phyloP scores from a whole-genome alignment of 2,329 filamentous ascomycete species.

The Trichoderma sp. region DNA sequence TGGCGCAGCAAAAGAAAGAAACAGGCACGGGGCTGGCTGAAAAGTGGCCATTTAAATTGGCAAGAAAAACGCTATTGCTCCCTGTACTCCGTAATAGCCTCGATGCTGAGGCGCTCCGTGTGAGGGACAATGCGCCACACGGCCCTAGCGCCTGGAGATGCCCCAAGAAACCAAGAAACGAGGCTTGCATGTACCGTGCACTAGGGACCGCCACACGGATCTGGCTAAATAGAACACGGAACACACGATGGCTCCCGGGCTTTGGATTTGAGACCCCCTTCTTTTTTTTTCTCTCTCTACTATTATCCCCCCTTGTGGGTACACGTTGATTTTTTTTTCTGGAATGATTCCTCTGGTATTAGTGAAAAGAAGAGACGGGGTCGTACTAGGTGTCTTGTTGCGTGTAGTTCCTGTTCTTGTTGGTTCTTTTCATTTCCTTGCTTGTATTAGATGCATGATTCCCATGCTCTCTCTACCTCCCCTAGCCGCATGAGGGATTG shows the following conservation, averaged over 20 bases:
- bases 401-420: not conserved
- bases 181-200: slow-evolving; percentile 12
- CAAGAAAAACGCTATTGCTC: not conserved
- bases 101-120: slow-evolving; percentile 1
- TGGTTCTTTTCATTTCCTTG: not conserved
- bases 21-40: not conserved
- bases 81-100: not conserved
- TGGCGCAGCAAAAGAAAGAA: not conserved
- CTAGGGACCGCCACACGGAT: slow-evolving; percentile 8
- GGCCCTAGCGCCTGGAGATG: not conserved
- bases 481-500: not conserved
- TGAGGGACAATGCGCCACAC: slow-evolving; percentile 18
- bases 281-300: not conserved
- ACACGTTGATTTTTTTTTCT: slow-evolving; percentile 2
- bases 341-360: slow-evolving; percentile 15
- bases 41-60: not conserved
- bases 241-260: not conserved
- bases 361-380: not conserved
- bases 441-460: not conserved
- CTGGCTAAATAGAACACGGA: slow-evolving; percentile 1
- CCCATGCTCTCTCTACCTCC: not conserved
- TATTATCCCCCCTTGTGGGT: not conserved
- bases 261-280: not conserved
- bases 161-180: not conserved
- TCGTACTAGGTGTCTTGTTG: not conserved